Evolutionary conservation across 805 yeast genomes (phyloP).

Genomic region (Wickerhamiella alocasiicola): DNA sequence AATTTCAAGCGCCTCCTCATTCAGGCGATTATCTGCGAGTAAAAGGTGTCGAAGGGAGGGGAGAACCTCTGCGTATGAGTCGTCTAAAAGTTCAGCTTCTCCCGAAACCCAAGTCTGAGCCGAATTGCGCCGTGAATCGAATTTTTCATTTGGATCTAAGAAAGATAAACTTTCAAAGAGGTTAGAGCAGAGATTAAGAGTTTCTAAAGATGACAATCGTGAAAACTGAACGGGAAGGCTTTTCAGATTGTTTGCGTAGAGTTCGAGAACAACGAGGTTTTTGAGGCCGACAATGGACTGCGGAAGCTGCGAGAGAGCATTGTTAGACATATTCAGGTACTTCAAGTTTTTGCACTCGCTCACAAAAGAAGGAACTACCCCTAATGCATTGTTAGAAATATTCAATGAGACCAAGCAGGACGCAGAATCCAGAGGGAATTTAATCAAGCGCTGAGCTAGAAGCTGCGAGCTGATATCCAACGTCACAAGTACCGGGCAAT

Average conservation of each 20-base stretch:
- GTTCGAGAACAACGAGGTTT: conserved; percentile 53
- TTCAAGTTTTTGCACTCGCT: conserved; percentile 46
- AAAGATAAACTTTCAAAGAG: conserved; percentile 16
- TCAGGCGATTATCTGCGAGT: conserved; percentile 72
- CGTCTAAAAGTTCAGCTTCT: background rate
- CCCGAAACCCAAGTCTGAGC: background rate
- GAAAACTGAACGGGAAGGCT: conserved; percentile 55
- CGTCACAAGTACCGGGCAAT: conserved; percentile 49
- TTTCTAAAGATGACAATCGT: conserved; percentile 32
- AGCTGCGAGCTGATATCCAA: conserved; percentile 75
- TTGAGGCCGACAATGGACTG: conserved; percentile 46
- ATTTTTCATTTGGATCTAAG: background rate
- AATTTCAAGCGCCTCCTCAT: conserved; percentile 61
- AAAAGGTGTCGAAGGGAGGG: conserved; percentile 32
- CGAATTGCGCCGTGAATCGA: conserved; percentile 6
- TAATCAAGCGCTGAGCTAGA: conserved; percentile 58
- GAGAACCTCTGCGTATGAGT: conserved; percentile 39
- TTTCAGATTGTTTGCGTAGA: conserved; percentile 75
- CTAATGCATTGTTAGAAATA: conserved; percentile 71
- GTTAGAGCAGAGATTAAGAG: conserved; percentile 23
- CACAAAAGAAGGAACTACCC: conserved; percentile 59
- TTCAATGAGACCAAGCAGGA: conserved; percentile 59
- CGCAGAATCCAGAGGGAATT: conserved; percentile 46
- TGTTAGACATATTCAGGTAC: conserved; percentile 57
- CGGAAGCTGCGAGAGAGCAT: conserved; percentile 65